Evolutionary conservation across 2,329 filamentous ascomycete genomes (phyloP).

Genomic region (Chrysosporium queenslandicum): DNA sequence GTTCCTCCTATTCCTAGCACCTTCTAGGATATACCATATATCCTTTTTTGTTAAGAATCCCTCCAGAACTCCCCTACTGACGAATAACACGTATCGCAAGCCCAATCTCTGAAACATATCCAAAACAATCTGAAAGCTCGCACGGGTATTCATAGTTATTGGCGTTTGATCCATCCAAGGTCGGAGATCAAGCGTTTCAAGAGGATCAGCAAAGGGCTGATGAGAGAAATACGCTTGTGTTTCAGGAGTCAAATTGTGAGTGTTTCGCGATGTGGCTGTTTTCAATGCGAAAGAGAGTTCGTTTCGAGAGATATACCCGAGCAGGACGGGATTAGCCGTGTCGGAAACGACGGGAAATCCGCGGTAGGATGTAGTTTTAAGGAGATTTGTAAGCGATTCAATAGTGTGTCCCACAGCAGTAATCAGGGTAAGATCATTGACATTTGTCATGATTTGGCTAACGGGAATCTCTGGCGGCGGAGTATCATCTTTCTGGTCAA

Average conservation of each 20-base stretch:
- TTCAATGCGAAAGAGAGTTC: constrained; percentile 76
- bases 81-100: constrained; percentile 79
- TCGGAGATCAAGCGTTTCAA: constrained; percentile 70
- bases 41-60: constrained; percentile 95
- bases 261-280: constrained; percentile 43
- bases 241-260: constrained; percentile 49
- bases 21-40: constrained; percentile 85
- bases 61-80: constrained; percentile 67
- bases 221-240: constrained; percentile 79
- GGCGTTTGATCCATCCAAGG: constrained; percentile 99
- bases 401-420: constrained; percentile 84
- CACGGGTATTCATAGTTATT: constrained; percentile 70
- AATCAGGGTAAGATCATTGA: constrained; percentile 82
- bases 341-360: constrained; percentile 87
- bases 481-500: constrained; percentile 78
- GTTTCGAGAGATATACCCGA: constrained; percentile 88
- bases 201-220: constrained; percentile 68
- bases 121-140: constrained; percentile 72
- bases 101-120: constrained; percentile 93
- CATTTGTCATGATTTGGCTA: constrained; percentile 81
- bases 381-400: constrained; percentile 57
- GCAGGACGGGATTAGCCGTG: constrained; percentile 62
- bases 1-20: constrained; percentile 47
- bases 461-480: constrained; percentile 73
- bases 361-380: constrained; percentile 66